Evolutionary conservation across 208 protist species (phyloP).

Genomic region (Trypanosomatidae sp.): DNA sequence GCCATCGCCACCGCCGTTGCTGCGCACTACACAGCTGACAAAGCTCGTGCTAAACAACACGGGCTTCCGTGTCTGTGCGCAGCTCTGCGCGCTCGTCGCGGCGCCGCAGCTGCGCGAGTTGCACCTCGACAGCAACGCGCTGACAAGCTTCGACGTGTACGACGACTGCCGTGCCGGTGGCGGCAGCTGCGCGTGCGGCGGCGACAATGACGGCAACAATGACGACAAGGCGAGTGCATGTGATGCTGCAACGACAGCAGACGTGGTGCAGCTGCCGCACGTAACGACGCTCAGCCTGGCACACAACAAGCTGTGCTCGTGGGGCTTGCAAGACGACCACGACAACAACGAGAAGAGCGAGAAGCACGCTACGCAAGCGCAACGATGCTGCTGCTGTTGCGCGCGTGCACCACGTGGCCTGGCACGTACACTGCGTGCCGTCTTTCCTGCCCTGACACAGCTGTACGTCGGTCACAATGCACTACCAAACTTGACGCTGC

Average conservation of each 20-base stretch:
- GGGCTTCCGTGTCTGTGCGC: slow-evolving; percentile 33
- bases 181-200: neutral
- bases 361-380: no score
- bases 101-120: slow-evolving; percentile 45
- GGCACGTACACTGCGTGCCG: slow-evolving; percentile 12
- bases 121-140: slow-evolving; percentile 63
- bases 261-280: slow-evolving; percentile 15
- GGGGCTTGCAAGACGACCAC: slow-evolving; percentile 16
- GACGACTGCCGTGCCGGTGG: neutral
- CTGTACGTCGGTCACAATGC: slow-evolving; percentile 64
- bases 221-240: neutral
- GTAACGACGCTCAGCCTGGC: slow-evolving; percentile 70
- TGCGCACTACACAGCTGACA: slow-evolving; percentile 21
- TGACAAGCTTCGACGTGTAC: neutral
- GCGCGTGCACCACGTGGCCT: no score
- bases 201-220: neutral
- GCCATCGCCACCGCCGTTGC: slow-evolving; percentile 1
- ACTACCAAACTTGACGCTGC: slow-evolving; percentile 27
- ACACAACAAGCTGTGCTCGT: slow-evolving; percentile 48
- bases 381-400: no score
- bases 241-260: neutral
- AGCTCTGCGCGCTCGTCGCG: slow-evolving; percentile 35
- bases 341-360: no score
- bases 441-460: slow-evolving; percentile 40
- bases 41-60: slow-evolving; percentile 76